Conservation (phyloP, 1,284 basidiomycete genomes). For the Rhodotorula sp. region DNA sequence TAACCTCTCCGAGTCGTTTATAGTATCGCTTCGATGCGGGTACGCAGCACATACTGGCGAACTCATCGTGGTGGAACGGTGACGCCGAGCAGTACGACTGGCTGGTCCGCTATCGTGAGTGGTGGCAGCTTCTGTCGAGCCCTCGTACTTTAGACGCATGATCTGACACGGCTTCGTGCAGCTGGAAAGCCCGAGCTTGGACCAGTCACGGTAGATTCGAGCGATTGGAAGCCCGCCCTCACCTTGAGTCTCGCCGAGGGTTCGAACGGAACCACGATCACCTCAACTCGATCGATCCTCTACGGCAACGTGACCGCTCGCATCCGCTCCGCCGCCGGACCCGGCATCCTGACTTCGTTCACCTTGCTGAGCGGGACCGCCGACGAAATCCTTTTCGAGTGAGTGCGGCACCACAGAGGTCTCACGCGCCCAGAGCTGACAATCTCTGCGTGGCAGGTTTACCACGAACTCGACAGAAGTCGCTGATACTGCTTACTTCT, state of each 20-base stretch:
- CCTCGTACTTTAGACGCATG: neutral
- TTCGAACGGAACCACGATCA: constrained; percentile 65
- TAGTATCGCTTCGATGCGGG: constrained; percentile 64
- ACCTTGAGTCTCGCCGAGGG: constrained; percentile 10
- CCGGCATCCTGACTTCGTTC: constrained; percentile 74
- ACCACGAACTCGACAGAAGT: constrained; percentile 4
- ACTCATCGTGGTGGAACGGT: constrained; percentile 64
- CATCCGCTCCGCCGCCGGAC: constrained; percentile 60
- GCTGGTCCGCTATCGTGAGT: constrained; percentile 62
- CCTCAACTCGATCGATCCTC: constrained; percentile 74
- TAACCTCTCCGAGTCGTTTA: neutral
- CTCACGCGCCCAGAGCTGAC: neutral
- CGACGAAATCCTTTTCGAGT: constrained; percentile 84
- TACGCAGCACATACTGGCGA: constrained; percentile 62
- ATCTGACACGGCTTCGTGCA: neutral
- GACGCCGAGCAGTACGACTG: constrained; percentile 64
- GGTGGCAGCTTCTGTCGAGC: no score
- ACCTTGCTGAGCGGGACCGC: constrained; percentile 7
- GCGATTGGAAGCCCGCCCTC: neutral
- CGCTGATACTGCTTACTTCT: constrained; percentile 12
- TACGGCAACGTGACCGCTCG: constrained; percentile 73
- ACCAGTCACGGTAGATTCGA: neutral
- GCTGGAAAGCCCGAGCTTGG: constrained; percentile 7
- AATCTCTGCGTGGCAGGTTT: neutral
- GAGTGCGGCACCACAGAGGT: constrained; percentile 50